Evolutionary conservation across 1,284 basidiomycete species (phyloP).

Genomic region (Somion occarium): DNA sequence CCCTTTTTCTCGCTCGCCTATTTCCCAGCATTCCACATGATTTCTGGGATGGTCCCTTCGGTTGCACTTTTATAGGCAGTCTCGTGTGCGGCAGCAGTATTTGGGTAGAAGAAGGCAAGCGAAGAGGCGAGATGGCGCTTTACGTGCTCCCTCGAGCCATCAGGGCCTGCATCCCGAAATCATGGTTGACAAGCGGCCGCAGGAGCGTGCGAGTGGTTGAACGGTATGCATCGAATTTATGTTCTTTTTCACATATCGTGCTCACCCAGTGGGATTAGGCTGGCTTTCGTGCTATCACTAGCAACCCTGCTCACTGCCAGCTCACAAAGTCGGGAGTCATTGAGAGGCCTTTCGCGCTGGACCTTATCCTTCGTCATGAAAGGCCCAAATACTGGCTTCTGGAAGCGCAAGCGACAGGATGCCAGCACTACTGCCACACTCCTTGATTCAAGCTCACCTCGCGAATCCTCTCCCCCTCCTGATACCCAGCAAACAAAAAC

Average conservation of each 20-base stretch:
- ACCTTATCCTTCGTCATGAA: constrained; percentile 59
- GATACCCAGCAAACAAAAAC: neutral
- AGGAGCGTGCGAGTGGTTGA: constrained; percentile 40
- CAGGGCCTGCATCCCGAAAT: constrained; percentile 51
- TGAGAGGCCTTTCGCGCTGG: constrained; percentile 71
- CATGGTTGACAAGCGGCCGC: constrained; percentile 43
- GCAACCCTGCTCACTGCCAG: constrained; percentile 60
- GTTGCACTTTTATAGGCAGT: constrained; percentile 62
- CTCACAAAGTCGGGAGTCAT: constrained; percentile 51
- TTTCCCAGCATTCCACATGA: constrained; percentile 67
- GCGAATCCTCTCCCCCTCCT: neutral
- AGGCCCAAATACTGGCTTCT: constrained; percentile 49
- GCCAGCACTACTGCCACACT: constrained; percentile 16
- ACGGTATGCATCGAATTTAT: constrained; percentile 35
- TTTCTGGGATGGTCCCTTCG: constrained; percentile 71
- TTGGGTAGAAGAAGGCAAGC: constrained; percentile 63
- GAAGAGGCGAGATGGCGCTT: constrained; percentile 72
- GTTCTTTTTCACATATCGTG: constrained; percentile 2
- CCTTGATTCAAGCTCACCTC: constrained; percentile 8
- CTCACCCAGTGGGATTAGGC: constrained; percentile 15
- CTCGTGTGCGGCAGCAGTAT: constrained; percentile 70
- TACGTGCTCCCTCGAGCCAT: constrained; percentile 72
- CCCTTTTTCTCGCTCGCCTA: constrained; percentile 54
- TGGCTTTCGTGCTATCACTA: constrained; percentile 57
- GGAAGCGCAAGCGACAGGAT: constrained; percentile 34